These are phyloP conservation scores for Pichiaceae sp. DNA, from an alignment of 1,139 yeast genomes.

Conservation along the genomic window DNA sequence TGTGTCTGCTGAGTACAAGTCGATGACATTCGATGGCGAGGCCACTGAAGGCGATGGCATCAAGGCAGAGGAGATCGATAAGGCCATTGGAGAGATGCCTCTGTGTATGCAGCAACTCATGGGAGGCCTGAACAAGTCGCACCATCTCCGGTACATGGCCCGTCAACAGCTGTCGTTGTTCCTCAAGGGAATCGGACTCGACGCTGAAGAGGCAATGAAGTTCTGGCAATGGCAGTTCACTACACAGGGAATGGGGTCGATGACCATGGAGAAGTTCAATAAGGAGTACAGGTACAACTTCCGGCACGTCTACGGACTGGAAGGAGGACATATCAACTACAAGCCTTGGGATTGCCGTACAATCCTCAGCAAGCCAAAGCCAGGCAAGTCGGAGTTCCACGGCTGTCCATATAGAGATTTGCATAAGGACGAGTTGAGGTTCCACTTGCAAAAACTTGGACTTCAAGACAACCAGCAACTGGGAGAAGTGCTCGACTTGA, in stretches of 20 bases:
- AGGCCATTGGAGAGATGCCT: conserved; percentile 64
- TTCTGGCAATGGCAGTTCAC: conserved; percentile 81
- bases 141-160: conserved; percentile 75
- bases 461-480: conserved; percentile 55
- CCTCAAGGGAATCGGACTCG: conserved; percentile 81
- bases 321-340: conserved; percentile 82
- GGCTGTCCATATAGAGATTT: conserved; percentile 92
- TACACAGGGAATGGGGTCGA: conserved; percentile 30
- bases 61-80: conserved; percentile 54
- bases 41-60: conserved; percentile 13
- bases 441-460: conserved; percentile 56
- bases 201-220: conserved; percentile 77
- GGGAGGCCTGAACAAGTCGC: conserved; percentile 45
- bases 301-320: conserved; percentile 84
- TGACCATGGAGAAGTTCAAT: conserved; percentile 67
- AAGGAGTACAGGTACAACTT: conserved; percentile 85
- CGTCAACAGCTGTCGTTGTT: conserved; percentile 83
- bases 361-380: conserved; percentile 65
- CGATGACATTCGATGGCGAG: conserved; percentile 11
- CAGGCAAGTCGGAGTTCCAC: conserved; percentile 60
- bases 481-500: conserved; percentile 58
- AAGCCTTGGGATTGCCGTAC: conserved; percentile 81
- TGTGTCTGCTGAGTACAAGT: conserved; percentile 44
- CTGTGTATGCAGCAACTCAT: conserved; percentile 72
- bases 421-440: conserved; percentile 48